These are phyloP conservation scores for Leptographium galeiforme DNA, from an alignment of 2,329 filamentous ascomycete genomes.

Conservation along the genomic window DNA sequence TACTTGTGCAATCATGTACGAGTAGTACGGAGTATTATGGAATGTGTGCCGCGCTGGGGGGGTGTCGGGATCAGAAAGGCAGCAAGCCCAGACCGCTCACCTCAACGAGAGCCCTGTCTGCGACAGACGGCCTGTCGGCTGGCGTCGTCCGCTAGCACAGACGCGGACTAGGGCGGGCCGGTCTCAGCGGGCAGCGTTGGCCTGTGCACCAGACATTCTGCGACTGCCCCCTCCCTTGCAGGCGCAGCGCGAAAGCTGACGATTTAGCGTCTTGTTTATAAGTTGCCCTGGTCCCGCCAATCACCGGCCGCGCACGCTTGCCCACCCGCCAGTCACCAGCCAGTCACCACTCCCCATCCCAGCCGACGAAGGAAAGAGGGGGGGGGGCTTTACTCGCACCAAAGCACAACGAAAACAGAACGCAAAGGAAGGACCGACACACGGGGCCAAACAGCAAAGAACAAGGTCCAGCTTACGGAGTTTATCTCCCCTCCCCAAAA, in stretches of 20 bases:
- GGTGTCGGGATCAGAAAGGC: too few species aligned
- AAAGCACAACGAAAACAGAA: neutral
- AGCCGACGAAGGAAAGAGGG: constrained; percentile 6
- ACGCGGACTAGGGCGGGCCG: neutral
- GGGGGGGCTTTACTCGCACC: neutral
- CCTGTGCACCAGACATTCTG: neutral
- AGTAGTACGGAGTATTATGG: too few species aligned
- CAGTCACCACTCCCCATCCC: constrained; percentile 7
- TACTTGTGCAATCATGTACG: too few species aligned
- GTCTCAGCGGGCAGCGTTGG: neutral
- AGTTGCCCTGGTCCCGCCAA: neutral
- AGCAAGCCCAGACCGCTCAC: too few species aligned
- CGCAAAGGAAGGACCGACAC: too few species aligned
- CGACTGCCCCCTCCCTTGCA: neutral
- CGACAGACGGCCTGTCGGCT: too few species aligned
- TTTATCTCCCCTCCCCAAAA: too few species aligned
- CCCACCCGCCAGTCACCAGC: constrained; percentile 2
- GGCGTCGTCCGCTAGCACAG: too few species aligned
- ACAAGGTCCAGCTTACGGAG: too few species aligned
- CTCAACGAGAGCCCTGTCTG: too few species aligned
- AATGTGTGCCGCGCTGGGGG: too few species aligned
- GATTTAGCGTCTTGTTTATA: neutral
- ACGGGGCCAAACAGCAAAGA: too few species aligned
- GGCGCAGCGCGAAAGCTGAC: neutral
- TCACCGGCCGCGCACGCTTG: neutral